Base-by-base conservation (phyloP, 495 filamentous ascomycete genomes). In the Penicillium robsamsonii region DNA sequence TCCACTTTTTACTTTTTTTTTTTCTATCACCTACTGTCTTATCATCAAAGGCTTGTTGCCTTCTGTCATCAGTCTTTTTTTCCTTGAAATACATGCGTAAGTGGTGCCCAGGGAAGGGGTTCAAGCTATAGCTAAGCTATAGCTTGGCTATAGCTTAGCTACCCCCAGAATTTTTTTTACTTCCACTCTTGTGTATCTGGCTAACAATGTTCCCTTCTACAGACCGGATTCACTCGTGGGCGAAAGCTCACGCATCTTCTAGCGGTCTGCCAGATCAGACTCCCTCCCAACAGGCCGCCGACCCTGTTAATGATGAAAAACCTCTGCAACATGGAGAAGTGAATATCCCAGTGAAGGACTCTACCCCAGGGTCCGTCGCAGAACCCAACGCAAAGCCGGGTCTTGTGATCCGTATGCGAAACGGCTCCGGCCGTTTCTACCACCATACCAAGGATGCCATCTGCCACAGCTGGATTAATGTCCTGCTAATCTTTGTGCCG, bases 401-500 rank as follows among this genome's bases (percentile, higher is more conserved):
- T 46, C 55, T 73, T 31, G 10, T 64, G 46, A 48, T 63, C 48
- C 74, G 74, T 12, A 65, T 69, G 64, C 69, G 66, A 27, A 67
- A 70, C 57, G 74, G 72, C 20, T 59, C 44, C 37, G 55, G 64
- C 44, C 74, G 74, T 9, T 77, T 77, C 64, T 50, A 53, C 50
- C 55, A 58, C 18, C 74, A 77, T 47, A 75, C 74, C 56, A 73
- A 68, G 60, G 65, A 67, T 27, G 74, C 74, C 17, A 35, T 77
- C 24, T 75, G 58, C 55, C 71, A 77, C 60, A 92, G 87, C 77
- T 89, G 85, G 81, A 73, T 94, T 72, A 94, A 96, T 70, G 50
- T 87, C 37, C 79, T 94, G 58, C 73, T 94, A 61, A 72, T 93
- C 27, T 92, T 91, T 67, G 89, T 94, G 7, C 91, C 91, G 1